A percentile compares a stretch with the other conserved stretches of the same genome.
Evolutionary conservation across 2,329 filamentous ascomycete species (phyloP).

Genomic region (Trichoderma polysporum): DNA sequence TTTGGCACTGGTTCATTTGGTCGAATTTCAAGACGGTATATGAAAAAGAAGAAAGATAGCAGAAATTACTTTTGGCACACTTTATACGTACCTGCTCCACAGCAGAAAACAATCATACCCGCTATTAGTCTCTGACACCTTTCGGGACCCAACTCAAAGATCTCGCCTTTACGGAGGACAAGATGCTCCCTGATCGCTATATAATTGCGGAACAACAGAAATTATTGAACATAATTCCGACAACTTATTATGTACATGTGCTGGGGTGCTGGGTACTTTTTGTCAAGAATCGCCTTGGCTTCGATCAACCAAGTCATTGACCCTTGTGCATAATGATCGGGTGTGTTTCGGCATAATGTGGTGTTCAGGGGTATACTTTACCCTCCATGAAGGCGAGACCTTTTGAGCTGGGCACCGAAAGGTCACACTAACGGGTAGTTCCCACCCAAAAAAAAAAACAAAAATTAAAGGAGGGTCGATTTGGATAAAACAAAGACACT

Average conservation of each 20-base stretch:
- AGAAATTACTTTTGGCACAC: background rate
- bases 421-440: background rate
- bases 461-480: background rate
- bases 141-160: background rate
- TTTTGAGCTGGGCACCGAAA: background rate
- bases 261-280: background rate
- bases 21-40: conserved; percentile 14
- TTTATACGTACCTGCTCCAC: background rate
- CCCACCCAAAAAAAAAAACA: background rate
- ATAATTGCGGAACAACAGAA: background rate
- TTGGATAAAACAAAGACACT: background rate
- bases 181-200: background rate
- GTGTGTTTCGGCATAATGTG: background rate
- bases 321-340: background rate
- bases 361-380: background rate
- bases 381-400: background rate
- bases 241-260: background rate
- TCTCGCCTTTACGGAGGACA: background rate
- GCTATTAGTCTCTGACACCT: background rate
- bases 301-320: background rate
- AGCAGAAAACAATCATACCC: background rate
- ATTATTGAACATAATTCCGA: background rate
- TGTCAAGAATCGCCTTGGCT: background rate
- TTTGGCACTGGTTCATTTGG: background rate
- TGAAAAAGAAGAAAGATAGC: conserved; percentile 12